Evolutionary conservation across 2,329 filamentous ascomycete genomes (phyloP), one percentile per base, ranked within the genome.

Genomic region (Paecilomyces dactylethromorphus): DNA sequence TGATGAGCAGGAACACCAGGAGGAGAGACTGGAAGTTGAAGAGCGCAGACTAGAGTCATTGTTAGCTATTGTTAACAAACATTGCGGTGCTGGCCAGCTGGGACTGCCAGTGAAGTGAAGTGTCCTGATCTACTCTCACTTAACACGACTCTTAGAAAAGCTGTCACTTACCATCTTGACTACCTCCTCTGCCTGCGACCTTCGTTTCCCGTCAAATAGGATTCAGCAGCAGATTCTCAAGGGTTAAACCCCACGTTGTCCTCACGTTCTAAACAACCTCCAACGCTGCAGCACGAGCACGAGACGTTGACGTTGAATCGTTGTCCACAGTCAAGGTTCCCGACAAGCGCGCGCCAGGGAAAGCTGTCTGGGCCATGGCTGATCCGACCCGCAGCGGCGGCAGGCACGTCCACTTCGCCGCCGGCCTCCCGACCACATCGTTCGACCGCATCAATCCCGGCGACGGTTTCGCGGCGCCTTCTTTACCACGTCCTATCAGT

Each of bases 1-100:
- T 95, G 67, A 95, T 86, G 66, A 99, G 88, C 56, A 99, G 87
- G 69, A 99, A 87, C 66, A 97, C 93, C 68, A 97, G 86, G 68
- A 99, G 85, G 67, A 97, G 89, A 60, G 92, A 96, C 77, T 97
- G 92, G 81, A 99, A 97, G 80, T 97, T 97, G 87, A 99, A 97
- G 70, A 99, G 88, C 58, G 94, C 94, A 60, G 94, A 90, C 94
- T 97, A 49, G 54, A 21, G 29, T 32, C 18, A 18, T 29, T 56
- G 54, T 56, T 24, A 56, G 54, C 35, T 13, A 26, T 45, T 6
- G 13, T 15, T 32, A 26, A 24, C 15, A n/a, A 29, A 22, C n/a
- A n/a, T 6, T 21, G 15, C 29, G 11, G 39, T 6, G 11, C 24
- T 45, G 55, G 39, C 11, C 18, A 50, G 32, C 10, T 33, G 4